Base-by-base conservation (phyloP, 140 eudicot genomes). In the Stevia rebaudiana region DNA sequence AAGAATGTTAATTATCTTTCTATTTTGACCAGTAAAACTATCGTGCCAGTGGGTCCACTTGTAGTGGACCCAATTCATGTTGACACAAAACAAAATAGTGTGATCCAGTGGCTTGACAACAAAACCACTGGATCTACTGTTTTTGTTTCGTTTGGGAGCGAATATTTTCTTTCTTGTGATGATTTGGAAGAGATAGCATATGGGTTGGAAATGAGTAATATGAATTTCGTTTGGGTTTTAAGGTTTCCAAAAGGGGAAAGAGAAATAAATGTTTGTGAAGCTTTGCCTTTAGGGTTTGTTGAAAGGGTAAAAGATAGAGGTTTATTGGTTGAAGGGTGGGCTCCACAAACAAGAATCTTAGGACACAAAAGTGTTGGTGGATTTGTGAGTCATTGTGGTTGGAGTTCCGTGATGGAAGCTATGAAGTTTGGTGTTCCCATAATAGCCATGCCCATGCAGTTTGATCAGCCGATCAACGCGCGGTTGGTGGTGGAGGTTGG, bases 321-420 rank as follows among this genome's bases (percentile, higher is more conserved):
- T 21, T 24, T 53, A 23, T 31, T 78, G 22, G 52, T 73, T 8
- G 72, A 75, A 63, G 46, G 71, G 21, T 80, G 85, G 85, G 85
- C 79, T 0, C 81, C 85, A 47, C 81, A 80, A 37, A 49, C 59
- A 39, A 67, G 36, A 35, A 71, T 80, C 11, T 18, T 80, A 12
- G 31, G 57, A 37, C 85, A 80, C 23, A 13, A 55, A 43, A 67
- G 56, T 11, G 6, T 66, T 0, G 85, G 81, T 7, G 85, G 81
- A 3, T 80, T 80, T 54, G 73, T 76, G 50, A 75, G 78, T 43
- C 84, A 80, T 36, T 80, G 82, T 66, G 79, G 82, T 3, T 72
- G 82, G 79, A 72, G 61, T 37, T 78, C 83, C 3, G 59, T 73
- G 0, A 33, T 78, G 68, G 83, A 78, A 46, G 73, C 73, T 28